Evolutionary conservation across 805 yeast genomes (phyloP), one percentile per base, ranked within the genome.

Genomic region (Kurtzmaniella cleridarum): DNA sequence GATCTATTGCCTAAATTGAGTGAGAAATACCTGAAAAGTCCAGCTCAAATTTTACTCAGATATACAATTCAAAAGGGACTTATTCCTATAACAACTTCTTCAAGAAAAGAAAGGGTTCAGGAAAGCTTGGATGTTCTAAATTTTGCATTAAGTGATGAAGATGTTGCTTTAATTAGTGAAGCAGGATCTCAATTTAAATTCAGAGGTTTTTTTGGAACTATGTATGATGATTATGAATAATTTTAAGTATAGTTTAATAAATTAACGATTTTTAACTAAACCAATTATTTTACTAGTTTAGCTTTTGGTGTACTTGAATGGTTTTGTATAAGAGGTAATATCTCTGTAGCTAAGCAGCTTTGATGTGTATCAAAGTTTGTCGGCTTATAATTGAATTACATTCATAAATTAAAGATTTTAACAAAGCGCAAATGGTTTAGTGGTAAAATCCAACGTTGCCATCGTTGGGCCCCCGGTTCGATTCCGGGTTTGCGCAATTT

Each of bases 71-170:
- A 71, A 42, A 57, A 47, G 27, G 71, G 69, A 1, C 54, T 71
- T 16, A 58, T 74, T 41, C 72, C 77, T 0, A 55, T 74, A 32
- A 72, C 78, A 13, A 71, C 77, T 2, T 59, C 74, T 27, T 48
- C 66, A 3, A 73, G 69, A 38, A 60, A 50, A 18, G 60, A 54
- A 35, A 62, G 78, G 49, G 57, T 71, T 41, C 55, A 51, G 23
- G 66, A 62, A 35, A 55, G 60, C 20, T 51, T 68, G 43, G 63
- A 59, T 6, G 45, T 59, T 32, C 61, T 55, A 27, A 55, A 56
- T 36, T 68, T 70, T 36, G 64, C 72, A 46, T 62, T 85, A 41
- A 57, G 70, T 2, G 44, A 58, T 1, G 75, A 60, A 1, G 93
- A 84, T 36, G 50, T 59, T 11, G 45, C 42, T 18, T 32, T 42